Conservation (phyloP, 768 basidiomycete genomes). For the Boletellus sp. region DNA sequence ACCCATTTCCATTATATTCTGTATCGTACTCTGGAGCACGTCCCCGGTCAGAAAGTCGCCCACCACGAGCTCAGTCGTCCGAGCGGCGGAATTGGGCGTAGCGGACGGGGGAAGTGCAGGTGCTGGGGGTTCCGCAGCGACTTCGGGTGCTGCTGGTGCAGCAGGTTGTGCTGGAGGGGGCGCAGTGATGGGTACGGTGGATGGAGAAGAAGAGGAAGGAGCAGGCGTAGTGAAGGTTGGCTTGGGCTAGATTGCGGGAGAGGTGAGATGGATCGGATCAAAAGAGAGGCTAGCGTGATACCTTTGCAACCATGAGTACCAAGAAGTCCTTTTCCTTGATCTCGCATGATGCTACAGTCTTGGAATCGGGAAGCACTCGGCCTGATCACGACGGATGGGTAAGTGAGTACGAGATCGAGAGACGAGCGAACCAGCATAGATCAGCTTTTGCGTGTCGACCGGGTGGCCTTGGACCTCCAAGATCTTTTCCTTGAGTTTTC, state of each 20-base stretch:
- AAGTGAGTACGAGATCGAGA: slow-evolving; percentile 5
- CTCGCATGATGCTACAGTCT: slow-evolving; percentile 80
- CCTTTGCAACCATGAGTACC: slow-evolving; percentile 99
- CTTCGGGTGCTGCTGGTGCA: slow-evolving; percentile 31
- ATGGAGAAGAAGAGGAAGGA: slow-evolving; percentile 23
- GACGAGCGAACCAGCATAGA: slow-evolving; percentile 73
- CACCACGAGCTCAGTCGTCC: slow-evolving; percentile 33
- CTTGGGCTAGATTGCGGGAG: slow-evolving; percentile 46
- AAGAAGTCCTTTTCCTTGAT: slow-evolving; percentile 99
- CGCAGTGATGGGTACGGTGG: background rate
- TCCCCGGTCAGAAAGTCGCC: slow-evolving; percentile 74
- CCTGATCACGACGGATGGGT: slow-evolving; percentile 44
- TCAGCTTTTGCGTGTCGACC: slow-evolving; percentile 80
- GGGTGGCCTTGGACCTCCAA: slow-evolving; percentile 68
- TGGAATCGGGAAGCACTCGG: slow-evolving; percentile 85
- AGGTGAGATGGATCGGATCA: slow-evolving; percentile 1
- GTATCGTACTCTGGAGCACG: slow-evolving; percentile 71
- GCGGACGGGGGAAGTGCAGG: slow-evolving; percentile 33
- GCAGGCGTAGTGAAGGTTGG: slow-evolving; percentile 34
- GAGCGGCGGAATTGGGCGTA: slow-evolving; percentile 26
- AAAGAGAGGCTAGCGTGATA: slow-evolving; percentile 32
- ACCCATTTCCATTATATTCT: slow-evolving; percentile 92
- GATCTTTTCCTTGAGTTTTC: slow-evolving; percentile 81
- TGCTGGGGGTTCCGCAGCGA: slow-evolving; percentile 31
- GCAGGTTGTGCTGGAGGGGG: slow-evolving; percentile 24